phyloP scores from a whole-genome alignment of 2,329 filamentous ascomycete genomes.

The Ascochyta rabiei region DNA sequence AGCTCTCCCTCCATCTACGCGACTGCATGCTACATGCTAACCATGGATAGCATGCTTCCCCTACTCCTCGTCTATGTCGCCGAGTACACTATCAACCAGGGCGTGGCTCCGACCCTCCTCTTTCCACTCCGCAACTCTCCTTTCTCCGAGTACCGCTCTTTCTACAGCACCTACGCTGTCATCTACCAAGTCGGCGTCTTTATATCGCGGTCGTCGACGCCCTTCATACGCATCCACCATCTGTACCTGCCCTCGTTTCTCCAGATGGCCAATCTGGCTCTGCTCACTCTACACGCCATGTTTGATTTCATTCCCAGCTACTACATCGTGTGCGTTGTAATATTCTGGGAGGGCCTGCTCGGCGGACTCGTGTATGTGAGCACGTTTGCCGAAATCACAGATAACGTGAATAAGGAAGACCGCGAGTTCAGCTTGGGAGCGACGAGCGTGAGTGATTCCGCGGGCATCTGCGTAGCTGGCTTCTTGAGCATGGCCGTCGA shows the following conservation, averaged over 20 bases:
- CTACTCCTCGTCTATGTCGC: constrained; percentile 91
- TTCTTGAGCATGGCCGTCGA: constrained; percentile 85
- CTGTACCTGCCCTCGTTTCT: constrained; percentile 84
- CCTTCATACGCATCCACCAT: constrained; percentile 79
- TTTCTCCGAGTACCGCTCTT: constrained; percentile 80
- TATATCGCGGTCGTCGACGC: constrained; percentile 87
- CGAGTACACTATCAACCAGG: constrained; percentile 98
- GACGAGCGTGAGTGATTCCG: constrained; percentile 90
- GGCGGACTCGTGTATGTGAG: constrained; percentile 88
- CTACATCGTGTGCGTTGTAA: constrained; percentile 80
- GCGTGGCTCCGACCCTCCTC: constrained; percentile 85
- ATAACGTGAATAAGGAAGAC: constrained; percentile 76
- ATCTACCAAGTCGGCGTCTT: constrained; percentile 97
- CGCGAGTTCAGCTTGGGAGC: constrained; percentile 91
- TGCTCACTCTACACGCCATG: constrained; percentile 78
- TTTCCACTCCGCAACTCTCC: constrained; percentile 80
- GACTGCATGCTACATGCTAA: constrained; percentile 15
- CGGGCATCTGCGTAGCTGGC: constrained; percentile 85
- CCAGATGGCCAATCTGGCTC: constrained; percentile 76
- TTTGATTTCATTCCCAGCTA: constrained; percentile 83
- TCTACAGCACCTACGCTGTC: constrained; percentile 94
- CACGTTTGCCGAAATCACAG: constrained; percentile 92
- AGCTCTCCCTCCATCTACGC: constrained; percentile 27
- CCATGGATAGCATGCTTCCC: constrained; percentile 73
- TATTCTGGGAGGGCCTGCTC: constrained; percentile 94